These are phyloP conservation scores for Aspergillus leporis DNA, from an alignment of 495 filamentous ascomycete genomes.

Conservation along the genomic window DNA sequence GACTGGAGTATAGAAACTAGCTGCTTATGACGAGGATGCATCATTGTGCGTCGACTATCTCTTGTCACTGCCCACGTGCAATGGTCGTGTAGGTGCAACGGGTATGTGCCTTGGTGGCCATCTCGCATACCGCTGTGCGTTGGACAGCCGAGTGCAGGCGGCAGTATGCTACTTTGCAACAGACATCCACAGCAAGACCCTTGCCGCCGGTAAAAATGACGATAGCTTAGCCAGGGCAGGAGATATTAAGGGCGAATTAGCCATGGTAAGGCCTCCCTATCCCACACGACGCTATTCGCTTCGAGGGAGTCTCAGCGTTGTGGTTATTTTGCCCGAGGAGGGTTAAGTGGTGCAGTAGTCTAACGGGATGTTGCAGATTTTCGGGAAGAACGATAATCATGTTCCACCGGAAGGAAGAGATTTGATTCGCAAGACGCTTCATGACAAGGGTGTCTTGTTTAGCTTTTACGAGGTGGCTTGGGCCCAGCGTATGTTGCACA, in stretches of 20 bases:
- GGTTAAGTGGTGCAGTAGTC: slow-evolving; percentile 13
- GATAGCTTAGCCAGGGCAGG: slow-evolving; percentile 60
- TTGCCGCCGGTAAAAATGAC: slow-evolving; percentile 70
- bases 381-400: slow-evolving; percentile 88
- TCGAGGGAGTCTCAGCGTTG: neutral
- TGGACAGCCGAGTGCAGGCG: slow-evolving; percentile 74
- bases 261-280: slow-evolving; percentile 52
- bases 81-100: slow-evolving; percentile 79
- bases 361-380: slow-evolving; percentile 50
- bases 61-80: slow-evolving; percentile 75
- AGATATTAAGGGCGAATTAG: slow-evolving; percentile 78
- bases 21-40: slow-evolving; percentile 89
- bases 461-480: slow-evolving; percentile 87
- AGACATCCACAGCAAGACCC: slow-evolving; percentile 76
- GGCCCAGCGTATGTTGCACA: slow-evolving; percentile 70
- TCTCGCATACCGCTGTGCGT: slow-evolving; percentile 77
- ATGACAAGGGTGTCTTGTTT: slow-evolving; percentile 72
- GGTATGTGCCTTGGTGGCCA: slow-evolving; percentile 98
- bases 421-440: slow-evolving; percentile 78
- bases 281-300: neutral
- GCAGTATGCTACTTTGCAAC: slow-evolving; percentile 91
- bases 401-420: slow-evolving; percentile 85
- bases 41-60: slow-evolving; percentile 72
- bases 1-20: slow-evolving; percentile 59
- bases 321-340: neutral